Evolutionary conservation across 805 yeast genomes (phyloP).

Genomic region (Metschnikowia gruessii): DNA sequence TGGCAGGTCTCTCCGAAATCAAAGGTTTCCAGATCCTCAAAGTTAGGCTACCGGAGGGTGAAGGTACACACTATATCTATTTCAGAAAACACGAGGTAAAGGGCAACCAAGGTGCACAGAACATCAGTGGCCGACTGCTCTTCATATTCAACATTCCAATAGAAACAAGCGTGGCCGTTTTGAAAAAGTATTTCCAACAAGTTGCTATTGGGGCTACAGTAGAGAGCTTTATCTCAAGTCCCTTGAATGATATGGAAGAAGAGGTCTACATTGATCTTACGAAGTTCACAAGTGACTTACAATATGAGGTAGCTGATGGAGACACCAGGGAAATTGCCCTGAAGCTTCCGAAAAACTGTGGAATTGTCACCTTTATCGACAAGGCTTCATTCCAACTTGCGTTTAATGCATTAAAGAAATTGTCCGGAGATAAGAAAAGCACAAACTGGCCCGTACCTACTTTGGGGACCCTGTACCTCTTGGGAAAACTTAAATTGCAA

Average conservation of each 20-base stretch:
- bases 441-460: slow-evolving; percentile 40
- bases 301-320: slow-evolving; percentile 27
- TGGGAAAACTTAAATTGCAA: slow-evolving; percentile 32
- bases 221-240: slow-evolving; percentile 41
- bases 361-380: slow-evolving; percentile 72
- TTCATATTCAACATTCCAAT: slow-evolving; percentile 78
- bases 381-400: slow-evolving; percentile 65
- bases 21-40: slow-evolving; percentile 58
- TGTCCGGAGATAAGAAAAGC: slow-evolving; percentile 25
- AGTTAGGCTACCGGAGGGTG: slow-evolving; percentile 39
- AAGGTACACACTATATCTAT: slow-evolving; percentile 54
- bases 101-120: slow-evolving; percentile 24
- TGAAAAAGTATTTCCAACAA: slow-evolving; percentile 56
- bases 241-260: slow-evolving; percentile 39
- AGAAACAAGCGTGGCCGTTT: slow-evolving; percentile 47
- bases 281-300: slow-evolving; percentile 56
- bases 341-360: slow-evolving; percentile 70
- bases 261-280: slow-evolving; percentile 50
- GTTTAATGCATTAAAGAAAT: slow-evolving; percentile 55
- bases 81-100: slow-evolving; percentile 59
- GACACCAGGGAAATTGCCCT: slow-evolving; percentile 28
- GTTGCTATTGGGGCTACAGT: slow-evolving; percentile 65
- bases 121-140: slow-evolving; percentile 44
- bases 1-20: slow-evolving; percentile 36
- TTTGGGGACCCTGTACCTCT: slow-evolving; percentile 44